These are phyloP conservation scores for Escovopsis sp. DNA, from an alignment of 2,329 filamentous ascomycete genomes.

Conservation along the genomic window DNA sequence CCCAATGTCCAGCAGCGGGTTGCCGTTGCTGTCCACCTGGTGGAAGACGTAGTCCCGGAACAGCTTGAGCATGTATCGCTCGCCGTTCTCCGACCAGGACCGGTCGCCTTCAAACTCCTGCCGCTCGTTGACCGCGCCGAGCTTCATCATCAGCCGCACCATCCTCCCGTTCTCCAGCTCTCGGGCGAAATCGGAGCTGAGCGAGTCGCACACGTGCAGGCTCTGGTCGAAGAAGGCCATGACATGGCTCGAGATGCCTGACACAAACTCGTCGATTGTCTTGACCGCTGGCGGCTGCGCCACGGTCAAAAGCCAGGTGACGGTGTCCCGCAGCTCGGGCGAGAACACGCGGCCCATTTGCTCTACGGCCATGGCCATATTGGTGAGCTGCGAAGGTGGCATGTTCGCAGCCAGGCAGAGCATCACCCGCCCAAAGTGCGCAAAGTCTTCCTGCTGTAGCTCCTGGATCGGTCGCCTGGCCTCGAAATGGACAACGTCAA, in stretches of 20 bases:
- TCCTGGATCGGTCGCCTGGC: constrained; percentile 51
- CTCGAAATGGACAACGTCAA: constrained; percentile 81
- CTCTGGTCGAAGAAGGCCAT: constrained; percentile 60
- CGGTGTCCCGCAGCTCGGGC: constrained; percentile 58
- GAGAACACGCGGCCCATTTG: constrained; percentile 65
- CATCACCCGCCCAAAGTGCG: constrained; percentile 70
- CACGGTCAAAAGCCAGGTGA: constrained; percentile 67
- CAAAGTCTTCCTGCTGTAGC: constrained; percentile 74
- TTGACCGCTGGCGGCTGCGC: constrained; percentile 42
- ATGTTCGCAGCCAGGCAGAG: constrained; percentile 66
- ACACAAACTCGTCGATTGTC: constrained; percentile 64
- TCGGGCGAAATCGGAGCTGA: constrained; percentile 54
- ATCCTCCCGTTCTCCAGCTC: constrained; percentile 85
- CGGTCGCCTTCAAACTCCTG: constrained; percentile 66
- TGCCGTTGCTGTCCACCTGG: constrained; percentile 73
- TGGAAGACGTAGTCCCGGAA: constrained; percentile 98
- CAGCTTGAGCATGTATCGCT: constrained; percentile 82
- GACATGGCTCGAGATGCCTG: constrained; percentile 63
- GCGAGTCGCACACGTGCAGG: constrained; percentile 64
- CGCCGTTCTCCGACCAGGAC: constrained; percentile 81
- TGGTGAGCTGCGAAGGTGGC: constrained; percentile 35
- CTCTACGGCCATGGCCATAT: constrained; percentile 57
- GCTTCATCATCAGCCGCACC: constrained; percentile 64
- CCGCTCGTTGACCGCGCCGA: constrained; percentile 79
- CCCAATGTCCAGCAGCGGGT: constrained; percentile 70